A percentile compares a stretch with the other conserved stretches of the same genome.
phyloP scores from a whole-genome alignment of 257 asterid species.

The Ocimum tenuiflorum region DNA sequence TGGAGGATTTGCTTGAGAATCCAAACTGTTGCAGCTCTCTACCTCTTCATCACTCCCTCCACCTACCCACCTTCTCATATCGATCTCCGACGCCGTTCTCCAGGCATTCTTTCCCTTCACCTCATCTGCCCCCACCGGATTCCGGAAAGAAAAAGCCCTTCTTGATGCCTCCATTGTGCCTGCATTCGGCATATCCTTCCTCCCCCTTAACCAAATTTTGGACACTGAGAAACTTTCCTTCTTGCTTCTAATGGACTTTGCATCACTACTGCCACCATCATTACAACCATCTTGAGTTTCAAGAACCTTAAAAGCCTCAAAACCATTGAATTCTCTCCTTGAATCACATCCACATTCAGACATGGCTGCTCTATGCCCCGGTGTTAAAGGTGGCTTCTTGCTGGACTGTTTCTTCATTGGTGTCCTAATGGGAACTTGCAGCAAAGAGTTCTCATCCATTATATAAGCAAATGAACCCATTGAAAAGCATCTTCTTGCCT shows the following conservation, averaged over 20 bases:
- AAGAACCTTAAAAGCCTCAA: slow-evolving; percentile 36
- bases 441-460: slow-evolving; percentile 58
- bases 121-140: slow-evolving; percentile 19
- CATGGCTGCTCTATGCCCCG: slow-evolving; percentile 60
- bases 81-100: slow-evolving; percentile 50
- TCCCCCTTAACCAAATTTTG: slow-evolving; percentile 67
- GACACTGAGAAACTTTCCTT: slow-evolving; percentile 73
- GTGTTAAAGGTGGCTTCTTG: slow-evolving; percentile 55
- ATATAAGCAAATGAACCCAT: slow-evolving; percentile 96
- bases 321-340: slow-evolving; percentile 56
- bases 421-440: slow-evolving; percentile 74
- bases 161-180: slow-evolving; percentile 29
- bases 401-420: slow-evolving; percentile 47
- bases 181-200: slow-evolving; percentile 30
- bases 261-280: not conserved
- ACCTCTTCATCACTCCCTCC: slow-evolving; percentile 42
- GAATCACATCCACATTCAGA: slow-evolving; percentile 83
- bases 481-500: slow-evolving; percentile 78
- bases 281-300: not conserved
- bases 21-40: slow-evolving; percentile 52
- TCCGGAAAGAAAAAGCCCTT: slow-evolving; percentile 59
- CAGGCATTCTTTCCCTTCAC: slow-evolving; percentile 30
- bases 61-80: slow-evolving; percentile 44
- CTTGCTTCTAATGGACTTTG: slow-evolving; percentile 32
- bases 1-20: slow-evolving; percentile 46